A percentile compares a stretch with the other conserved stretches of the same genome.
phyloP scores from a whole-genome alignment of 2,329 filamentous ascomycete species.

The Lecanicillium sp. region DNA sequence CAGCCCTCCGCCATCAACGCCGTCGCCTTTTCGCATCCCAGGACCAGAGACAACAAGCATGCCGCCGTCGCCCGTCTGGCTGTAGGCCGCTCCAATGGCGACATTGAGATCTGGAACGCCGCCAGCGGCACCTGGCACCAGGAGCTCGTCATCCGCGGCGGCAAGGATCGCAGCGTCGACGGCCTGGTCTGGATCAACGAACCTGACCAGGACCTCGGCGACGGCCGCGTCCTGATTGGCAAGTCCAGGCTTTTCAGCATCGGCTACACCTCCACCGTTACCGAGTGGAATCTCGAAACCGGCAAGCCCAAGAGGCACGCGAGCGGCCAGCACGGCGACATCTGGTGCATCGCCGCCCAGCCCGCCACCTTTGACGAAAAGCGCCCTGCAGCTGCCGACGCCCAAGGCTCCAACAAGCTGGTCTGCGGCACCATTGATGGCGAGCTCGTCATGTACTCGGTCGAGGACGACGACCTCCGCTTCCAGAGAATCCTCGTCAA shows the following conservation, averaged over 20 bases:
- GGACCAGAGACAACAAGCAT: conserved; percentile 36
- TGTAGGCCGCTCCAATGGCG: conserved; percentile 85
- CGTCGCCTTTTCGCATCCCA: conserved; percentile 82
- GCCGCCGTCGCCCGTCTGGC: conserved; percentile 64
- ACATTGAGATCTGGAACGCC: conserved; percentile 98
- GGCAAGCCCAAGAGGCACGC: conserved; percentile 73
- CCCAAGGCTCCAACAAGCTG: conserved; percentile 49
- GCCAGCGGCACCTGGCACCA: conserved; percentile 77
- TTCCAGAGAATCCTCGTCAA: conserved; percentile 71
- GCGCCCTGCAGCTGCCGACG: conserved; percentile 15
- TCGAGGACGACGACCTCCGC: conserved; percentile 73
- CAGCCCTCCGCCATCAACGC: conserved; percentile 89
- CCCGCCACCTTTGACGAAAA: conserved; percentile 41
- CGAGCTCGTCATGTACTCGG: conserved; percentile 78
- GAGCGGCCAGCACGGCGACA: conserved; percentile 88
- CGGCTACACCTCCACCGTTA: conserved; percentile 84
- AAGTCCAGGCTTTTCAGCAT: conserved; percentile 89
- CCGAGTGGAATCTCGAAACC: conserved; percentile 86
- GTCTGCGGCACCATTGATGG: conserved; percentile 88
- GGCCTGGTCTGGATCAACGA: conserved; percentile 88
- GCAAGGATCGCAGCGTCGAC: conserved; percentile 80
- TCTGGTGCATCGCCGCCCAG: conserved; percentile 92
- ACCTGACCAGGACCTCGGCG: conserved; percentile 59
- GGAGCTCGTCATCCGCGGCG: conserved; percentile 77
- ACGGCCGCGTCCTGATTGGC: conserved; percentile 57